A percentile compares a stretch with the other conserved stretches of the same genome.
Conservation (phyloP, 805 yeast species). For the Candida sithepensis region DNA sequence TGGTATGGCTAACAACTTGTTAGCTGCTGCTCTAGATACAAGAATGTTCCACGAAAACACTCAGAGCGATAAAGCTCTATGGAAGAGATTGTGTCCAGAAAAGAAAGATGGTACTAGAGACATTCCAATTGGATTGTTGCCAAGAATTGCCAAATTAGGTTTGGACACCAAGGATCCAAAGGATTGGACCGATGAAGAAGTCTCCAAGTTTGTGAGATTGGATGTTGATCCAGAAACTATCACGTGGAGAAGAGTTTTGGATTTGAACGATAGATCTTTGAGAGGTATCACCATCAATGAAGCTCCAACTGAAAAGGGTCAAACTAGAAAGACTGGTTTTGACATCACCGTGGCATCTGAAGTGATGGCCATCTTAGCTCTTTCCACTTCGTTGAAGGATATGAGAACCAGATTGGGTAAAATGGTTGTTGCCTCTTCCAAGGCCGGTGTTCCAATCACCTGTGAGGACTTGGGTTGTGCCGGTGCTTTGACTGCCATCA, state of each 20-base stretch:
- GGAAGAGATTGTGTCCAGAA: slow-evolving; percentile 80
- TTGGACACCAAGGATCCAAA: slow-evolving; percentile 77
- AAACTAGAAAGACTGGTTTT: slow-evolving; percentile 82
- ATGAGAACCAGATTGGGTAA: slow-evolving; percentile 84
- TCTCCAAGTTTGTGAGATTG: slow-evolving; percentile 70
- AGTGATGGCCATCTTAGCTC: slow-evolving; percentile 92
- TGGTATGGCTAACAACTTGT: slow-evolving; percentile 85
- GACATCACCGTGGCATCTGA: slow-evolving; percentile 97
- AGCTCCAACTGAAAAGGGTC: slow-evolving; percentile 91
- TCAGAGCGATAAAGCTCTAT: slow-evolving; percentile 73
- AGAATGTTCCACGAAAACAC: slow-evolving; percentile 94
- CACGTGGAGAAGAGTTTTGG: slow-evolving; percentile 91
- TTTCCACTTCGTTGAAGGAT: slow-evolving; percentile 73
- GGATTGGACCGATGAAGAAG: slow-evolving; percentile 74
- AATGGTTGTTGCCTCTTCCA: slow-evolving; percentile 83
- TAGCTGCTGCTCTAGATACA: slow-evolving; percentile 96
- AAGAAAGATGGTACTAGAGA: slow-evolving; percentile 71
- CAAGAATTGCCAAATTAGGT: slow-evolving; percentile 77
- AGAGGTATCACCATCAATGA: slow-evolving; percentile 87
- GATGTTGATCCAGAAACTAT: slow-evolving; percentile 88
- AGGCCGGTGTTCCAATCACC: slow-evolving; percentile 76
- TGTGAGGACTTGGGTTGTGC: slow-evolving; percentile 94
- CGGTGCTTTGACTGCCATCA: slow-evolving; percentile 90
- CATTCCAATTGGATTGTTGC: slow-evolving; percentile 76
- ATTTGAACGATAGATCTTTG: slow-evolving; percentile 87